Evolutionary conservation across 257 asterid species (phyloP).

Genomic region (Solanum medicagineum): DNA sequence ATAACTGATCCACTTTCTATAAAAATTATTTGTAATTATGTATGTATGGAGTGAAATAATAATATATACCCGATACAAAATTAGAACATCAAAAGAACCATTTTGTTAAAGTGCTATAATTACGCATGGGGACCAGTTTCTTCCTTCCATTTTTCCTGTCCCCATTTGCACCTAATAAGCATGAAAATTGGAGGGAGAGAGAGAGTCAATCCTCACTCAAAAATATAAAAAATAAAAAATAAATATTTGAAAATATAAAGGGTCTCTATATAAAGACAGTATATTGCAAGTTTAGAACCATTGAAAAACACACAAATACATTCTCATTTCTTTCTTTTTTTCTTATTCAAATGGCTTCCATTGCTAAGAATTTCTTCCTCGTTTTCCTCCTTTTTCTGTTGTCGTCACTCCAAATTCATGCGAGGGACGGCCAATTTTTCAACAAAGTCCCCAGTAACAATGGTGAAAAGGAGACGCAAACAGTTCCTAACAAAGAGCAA

Average conservation of each 20-base stretch:
- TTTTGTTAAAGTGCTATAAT: constrained; percentile 4
- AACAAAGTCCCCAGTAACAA: constrained; percentile 47
- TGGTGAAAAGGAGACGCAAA: not conserved
- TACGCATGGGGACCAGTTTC: constrained; percentile 15
- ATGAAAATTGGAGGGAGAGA: constrained; percentile 7
- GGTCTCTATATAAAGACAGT: constrained; percentile 34
- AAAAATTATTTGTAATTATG: not conserved
- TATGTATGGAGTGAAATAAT: not conserved
- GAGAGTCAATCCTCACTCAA: not conserved
- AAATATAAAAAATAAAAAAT: not conserved
- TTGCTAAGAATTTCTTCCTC: constrained; percentile 27
- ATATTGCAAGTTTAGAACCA: constrained; percentile 5
- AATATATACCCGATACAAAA: not conserved
- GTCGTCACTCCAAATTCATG: constrained; percentile 28
- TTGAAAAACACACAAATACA: not conserved
- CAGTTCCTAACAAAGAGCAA: constrained; percentile 16
- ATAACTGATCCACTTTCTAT: not conserved
- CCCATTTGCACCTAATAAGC: constrained; percentile 35
- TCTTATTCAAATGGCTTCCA: constrained; percentile 27
- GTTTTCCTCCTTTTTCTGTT: constrained; percentile 36
- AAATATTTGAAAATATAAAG: not conserved
- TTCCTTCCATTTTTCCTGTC: constrained; percentile 13
- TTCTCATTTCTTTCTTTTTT: not conserved
- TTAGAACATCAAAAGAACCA: not conserved
- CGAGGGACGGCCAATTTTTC: constrained; percentile 74